Evolutionary conservation across 2,329 filamentous ascomycete genomes (phyloP).

Genomic region (Trichoderma sp.): DNA sequence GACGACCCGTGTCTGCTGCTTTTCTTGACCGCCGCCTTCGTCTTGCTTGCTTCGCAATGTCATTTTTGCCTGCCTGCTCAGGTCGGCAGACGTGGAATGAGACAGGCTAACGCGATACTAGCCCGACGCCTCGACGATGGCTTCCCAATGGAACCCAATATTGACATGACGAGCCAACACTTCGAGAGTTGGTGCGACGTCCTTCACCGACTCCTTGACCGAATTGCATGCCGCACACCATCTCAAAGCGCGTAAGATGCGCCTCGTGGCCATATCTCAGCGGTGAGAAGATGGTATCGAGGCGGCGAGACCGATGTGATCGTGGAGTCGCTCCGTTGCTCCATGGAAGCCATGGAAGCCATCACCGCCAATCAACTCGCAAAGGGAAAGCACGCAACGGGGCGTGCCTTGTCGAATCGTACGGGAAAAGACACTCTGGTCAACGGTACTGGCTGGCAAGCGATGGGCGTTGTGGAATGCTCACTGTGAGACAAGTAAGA

Average conservation of each 20-base stretch:
- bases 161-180: constrained; percentile 8
- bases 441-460: not conserved
- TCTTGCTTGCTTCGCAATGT: not conserved
- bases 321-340: constrained; percentile 27
- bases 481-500: constrained; percentile 22
- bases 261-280: constrained; percentile 13
- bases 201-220: constrained; percentile 18
- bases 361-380: not conserved
- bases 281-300: constrained; percentile 24
- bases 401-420: not conserved
- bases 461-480: constrained; percentile 1
- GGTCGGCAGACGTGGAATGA: constrained; percentile 7
- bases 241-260: constrained; percentile 25
- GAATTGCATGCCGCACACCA: not conserved
- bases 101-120: constrained; percentile 15
- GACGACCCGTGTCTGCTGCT: constrained; percentile 9
- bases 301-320: constrained; percentile 27
- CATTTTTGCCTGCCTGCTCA: constrained; percentile 1
- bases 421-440: not conserved
- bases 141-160: constrained; percentile 9
- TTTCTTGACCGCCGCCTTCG: constrained; percentile 12
- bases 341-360: constrained; percentile 4
- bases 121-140: constrained; percentile 8
- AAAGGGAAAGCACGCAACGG: constrained; percentile 11
- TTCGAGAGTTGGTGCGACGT: constrained; percentile 8